These are phyloP conservation scores for Cephalotrichum gorgonifer DNA, from an alignment of 2,329 filamentous ascomycete genomes.

Conservation along the genomic window DNA sequence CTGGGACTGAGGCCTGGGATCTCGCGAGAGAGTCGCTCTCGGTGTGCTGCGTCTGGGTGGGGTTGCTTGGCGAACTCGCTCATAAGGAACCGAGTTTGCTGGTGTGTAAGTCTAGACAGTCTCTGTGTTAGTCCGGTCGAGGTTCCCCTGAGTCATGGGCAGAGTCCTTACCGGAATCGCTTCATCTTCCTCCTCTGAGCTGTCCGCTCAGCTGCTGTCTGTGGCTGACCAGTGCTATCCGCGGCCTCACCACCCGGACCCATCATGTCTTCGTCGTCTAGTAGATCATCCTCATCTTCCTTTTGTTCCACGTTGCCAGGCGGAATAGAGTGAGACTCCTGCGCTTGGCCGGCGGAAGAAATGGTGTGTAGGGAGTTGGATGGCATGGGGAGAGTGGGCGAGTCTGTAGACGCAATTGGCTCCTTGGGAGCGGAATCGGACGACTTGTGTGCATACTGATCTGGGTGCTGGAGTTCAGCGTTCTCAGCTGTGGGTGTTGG, in stretches of 20 bases:
- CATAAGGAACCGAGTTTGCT: slow-evolving; percentile 95
- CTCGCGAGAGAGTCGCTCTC: slow-evolving; percentile 76
- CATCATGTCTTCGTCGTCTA: slow-evolving; percentile 46
- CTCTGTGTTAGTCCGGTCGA: neutral
- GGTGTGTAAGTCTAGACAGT: slow-evolving; percentile 67
- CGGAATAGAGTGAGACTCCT: neutral
- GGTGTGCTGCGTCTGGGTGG: slow-evolving; percentile 83
- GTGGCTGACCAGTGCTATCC: slow-evolving; percentile 24
- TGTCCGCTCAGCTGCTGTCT: slow-evolving; percentile 45
- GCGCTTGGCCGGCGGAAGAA: neutral
- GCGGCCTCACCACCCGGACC: slow-evolving; percentile 10
- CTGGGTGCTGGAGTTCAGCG: slow-evolving; percentile 12
- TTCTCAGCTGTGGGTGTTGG: slow-evolving; percentile 26
- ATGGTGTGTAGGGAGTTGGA: slow-evolving; percentile 19
- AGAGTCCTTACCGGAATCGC: slow-evolving; percentile 56
- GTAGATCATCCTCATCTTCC: slow-evolving; percentile 39
- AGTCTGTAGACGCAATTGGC: slow-evolving; percentile 26
- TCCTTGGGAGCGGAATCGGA: slow-evolving; percentile 26
- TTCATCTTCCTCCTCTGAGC: slow-evolving; percentile 61
- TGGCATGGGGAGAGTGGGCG: slow-evolving; percentile 25
- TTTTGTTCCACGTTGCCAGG: slow-evolving; percentile 14
- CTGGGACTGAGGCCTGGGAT: slow-evolving; percentile 86
- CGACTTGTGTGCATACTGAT: slow-evolving; percentile 21
- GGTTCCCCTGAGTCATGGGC: neutral
- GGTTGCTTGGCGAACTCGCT: slow-evolving; percentile 93